phyloP scores from a whole-genome alignment of 768 basidiomycete genomes.

The Serendipita sp. region DNA sequence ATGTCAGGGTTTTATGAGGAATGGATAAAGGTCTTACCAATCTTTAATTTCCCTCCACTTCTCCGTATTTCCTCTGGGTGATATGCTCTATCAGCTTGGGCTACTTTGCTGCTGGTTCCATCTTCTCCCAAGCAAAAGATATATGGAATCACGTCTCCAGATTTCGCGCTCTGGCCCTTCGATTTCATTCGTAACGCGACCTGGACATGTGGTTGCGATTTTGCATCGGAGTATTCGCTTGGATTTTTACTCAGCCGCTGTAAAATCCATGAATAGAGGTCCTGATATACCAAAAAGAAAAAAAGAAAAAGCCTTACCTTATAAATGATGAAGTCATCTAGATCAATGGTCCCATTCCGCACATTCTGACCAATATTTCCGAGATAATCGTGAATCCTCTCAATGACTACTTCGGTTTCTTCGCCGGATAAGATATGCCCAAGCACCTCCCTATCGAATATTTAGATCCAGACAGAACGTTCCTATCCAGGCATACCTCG shows the following conservation, averaged over 20 bases:
- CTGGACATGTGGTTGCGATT: constrained; percentile 91
- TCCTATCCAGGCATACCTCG: constrained; percentile 46
- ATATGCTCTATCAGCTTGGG: constrained; percentile 78
- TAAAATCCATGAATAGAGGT: not conserved
- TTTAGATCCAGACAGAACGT: not conserved
- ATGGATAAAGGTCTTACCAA: constrained; percentile 35
- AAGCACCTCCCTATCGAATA: constrained; percentile 55
- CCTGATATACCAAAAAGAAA: not conserved
- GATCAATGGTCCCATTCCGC: constrained; percentile 52
- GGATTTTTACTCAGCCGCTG: constrained; percentile 94
- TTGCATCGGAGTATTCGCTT: constrained; percentile 91
- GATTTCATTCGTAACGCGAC: constrained; percentile 84
- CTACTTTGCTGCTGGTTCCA: constrained; percentile 50
- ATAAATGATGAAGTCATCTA: constrained; percentile 92
- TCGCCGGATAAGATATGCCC: constrained; percentile 86
- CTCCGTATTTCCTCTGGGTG: constrained; percentile 86
- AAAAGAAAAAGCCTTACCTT: constrained; percentile 39
- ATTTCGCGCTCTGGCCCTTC: constrained; percentile 61
- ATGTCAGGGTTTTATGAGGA: constrained; percentile 2
- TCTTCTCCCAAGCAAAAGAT: constrained; percentile 72
- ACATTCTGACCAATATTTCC: constrained; percentile 60
- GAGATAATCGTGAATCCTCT: constrained; percentile 86
- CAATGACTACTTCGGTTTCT: constrained; percentile 73
- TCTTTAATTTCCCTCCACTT: constrained; percentile 45
- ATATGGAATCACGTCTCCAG: constrained; percentile 91